A percentile compares a stretch with the other conserved stretches of the same genome.
These are phyloP conservation scores for Halteria grandinella DNA, from an alignment of 73 alveolate species.

Conservation along the genomic window DNA sequence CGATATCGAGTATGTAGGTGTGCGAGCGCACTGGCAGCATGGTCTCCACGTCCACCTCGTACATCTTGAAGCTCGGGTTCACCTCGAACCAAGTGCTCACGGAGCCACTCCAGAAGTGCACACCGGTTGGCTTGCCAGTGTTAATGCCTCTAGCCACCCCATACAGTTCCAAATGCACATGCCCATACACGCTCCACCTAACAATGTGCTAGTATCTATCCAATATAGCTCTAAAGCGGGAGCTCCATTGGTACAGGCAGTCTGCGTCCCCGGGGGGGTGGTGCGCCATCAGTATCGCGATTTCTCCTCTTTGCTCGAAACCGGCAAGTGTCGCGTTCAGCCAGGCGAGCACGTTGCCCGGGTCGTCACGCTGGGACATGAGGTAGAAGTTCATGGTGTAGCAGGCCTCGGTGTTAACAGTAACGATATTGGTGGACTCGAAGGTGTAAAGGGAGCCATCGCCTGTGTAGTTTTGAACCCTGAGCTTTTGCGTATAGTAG, in stretches of 20 bases:
- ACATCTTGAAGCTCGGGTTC: slow-evolving; percentile 55
- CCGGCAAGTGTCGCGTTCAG: slow-evolving; percentile 15
- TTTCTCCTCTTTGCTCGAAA: slow-evolving; percentile 13
- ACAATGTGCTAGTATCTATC: slow-evolving; percentile 61
- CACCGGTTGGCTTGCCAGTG: slow-evolving; percentile 41
- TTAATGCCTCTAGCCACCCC: neutral
- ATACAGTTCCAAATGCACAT: slow-evolving; percentile 6
- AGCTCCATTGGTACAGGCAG: slow-evolving; percentile 34
- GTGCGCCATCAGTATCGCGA: slow-evolving; percentile 53
- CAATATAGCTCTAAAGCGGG: slow-evolving; percentile 33
- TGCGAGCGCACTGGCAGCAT: slow-evolving; percentile 49
- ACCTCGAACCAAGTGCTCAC: slow-evolving; percentile 19
- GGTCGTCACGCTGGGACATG: slow-evolving; percentile 39
- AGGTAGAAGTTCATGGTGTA: slow-evolving; percentile 33
- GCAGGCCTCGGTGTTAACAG: slow-evolving; percentile 43
- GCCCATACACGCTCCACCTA: slow-evolving; percentile 20
- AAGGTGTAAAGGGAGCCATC: slow-evolving; percentile 16
- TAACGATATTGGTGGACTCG: slow-evolving; percentile 13
- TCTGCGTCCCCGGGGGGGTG: slow-evolving; percentile 53
- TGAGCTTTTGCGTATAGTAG: slow-evolving; percentile 37
- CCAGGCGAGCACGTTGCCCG: slow-evolving; percentile 38
- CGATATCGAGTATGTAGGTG: slow-evolving; percentile 44
- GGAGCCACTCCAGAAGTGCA: slow-evolving; percentile 25
- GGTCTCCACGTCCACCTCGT: slow-evolving; percentile 47
- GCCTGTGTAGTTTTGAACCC: slow-evolving; percentile 22